phyloP scores from a whole-genome alignment of 1,284 basidiomycete species.

The Ganoderma lingzhi region DNA sequence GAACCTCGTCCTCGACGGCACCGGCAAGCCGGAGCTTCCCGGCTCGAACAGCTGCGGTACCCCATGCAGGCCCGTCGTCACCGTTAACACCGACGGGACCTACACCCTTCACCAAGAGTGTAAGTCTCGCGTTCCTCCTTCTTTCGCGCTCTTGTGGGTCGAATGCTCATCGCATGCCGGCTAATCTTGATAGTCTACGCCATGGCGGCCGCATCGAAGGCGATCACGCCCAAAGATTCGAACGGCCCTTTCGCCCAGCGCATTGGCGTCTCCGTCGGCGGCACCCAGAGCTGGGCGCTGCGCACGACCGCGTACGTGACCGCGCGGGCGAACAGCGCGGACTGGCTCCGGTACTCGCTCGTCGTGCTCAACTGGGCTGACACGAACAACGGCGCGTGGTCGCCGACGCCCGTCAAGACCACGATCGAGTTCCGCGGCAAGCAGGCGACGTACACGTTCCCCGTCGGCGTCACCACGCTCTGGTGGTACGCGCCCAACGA shows the following conservation, averaged over 20 bases:
- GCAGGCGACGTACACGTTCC: conserved; percentile 73
- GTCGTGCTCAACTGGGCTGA: conserved; percentile 75
- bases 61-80: conserved; percentile 72
- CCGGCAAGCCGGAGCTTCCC: conserved; percentile 69
- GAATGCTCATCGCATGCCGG: not conserved
- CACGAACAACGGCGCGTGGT: conserved; percentile 56
- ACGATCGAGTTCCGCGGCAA: conserved; percentile 75
- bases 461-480: conserved; percentile 62
- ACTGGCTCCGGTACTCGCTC: conserved; percentile 69
- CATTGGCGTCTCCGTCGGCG: conserved; percentile 69
- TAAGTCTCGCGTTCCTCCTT: conserved; percentile 41
- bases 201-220: conserved; percentile 79
- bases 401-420: conserved; percentile 63
- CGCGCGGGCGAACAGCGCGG: conserved; percentile 56
- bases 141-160: not conserved
- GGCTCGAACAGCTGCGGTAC: conserved; percentile 68
- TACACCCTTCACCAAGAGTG: conserved; percentile 78
- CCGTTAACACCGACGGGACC: conserved; percentile 67
- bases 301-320: conserved; percentile 72
- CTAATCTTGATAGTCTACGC: conserved; percentile 59
- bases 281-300: conserved; percentile 61
- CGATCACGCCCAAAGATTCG: conserved; percentile 68
- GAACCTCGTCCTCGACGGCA: conserved; percentile 72
- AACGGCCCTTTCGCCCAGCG: conserved; percentile 74
- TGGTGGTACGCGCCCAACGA: conserved; percentile 49